phyloP scores from a whole-genome alignment of 495 filamentous ascomycete genomes.

The Terfezia claveryi region DNA sequence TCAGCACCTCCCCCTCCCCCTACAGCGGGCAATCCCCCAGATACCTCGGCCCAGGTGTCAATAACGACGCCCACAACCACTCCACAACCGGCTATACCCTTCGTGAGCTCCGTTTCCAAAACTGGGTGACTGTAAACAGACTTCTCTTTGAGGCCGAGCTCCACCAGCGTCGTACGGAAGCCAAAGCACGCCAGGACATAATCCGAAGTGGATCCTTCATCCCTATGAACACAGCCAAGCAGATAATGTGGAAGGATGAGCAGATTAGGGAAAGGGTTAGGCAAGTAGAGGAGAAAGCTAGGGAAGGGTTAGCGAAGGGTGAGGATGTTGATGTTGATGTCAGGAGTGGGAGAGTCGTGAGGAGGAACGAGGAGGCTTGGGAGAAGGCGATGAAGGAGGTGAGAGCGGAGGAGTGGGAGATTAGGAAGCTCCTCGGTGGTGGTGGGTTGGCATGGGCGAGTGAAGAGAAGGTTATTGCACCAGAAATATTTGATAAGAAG shows the following conservation, averaged over 20 bases:
- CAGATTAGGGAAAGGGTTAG: not conserved
- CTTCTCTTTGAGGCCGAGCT: conserved; percentile 16
- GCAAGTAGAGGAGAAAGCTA: not conserved
- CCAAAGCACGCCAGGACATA: not conserved
- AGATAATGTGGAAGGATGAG: not conserved
- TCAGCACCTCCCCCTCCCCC: too few species aligned
- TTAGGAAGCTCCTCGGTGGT: not conserved
- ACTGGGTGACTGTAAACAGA: conserved; percentile 15
- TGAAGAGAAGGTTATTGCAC: not conserved
- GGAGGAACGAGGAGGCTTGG: not conserved
- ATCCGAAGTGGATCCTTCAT: not conserved
- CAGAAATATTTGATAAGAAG: not conserved
- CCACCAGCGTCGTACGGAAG: conserved; percentile 2
- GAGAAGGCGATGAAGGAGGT: not conserved
- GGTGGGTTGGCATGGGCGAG: not conserved
- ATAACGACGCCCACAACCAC: conserved; percentile 4
- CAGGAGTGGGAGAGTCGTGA: not conserved
- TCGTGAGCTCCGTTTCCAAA: conserved; percentile 13
- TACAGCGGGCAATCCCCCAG: too few species aligned
- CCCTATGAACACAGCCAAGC: not conserved
- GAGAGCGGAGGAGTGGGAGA: not conserved
- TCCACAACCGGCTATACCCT: conserved; percentile 14
- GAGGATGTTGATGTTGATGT: not conserved
- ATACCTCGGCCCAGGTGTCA: not conserved
- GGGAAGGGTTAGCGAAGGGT: not conserved